A percentile compares a stretch with the other conserved stretches of the same genome.
Evolutionary conservation across 116 monocot genomes (phyloP).

Genomic region (Trichopus zeylanicus): DNA sequence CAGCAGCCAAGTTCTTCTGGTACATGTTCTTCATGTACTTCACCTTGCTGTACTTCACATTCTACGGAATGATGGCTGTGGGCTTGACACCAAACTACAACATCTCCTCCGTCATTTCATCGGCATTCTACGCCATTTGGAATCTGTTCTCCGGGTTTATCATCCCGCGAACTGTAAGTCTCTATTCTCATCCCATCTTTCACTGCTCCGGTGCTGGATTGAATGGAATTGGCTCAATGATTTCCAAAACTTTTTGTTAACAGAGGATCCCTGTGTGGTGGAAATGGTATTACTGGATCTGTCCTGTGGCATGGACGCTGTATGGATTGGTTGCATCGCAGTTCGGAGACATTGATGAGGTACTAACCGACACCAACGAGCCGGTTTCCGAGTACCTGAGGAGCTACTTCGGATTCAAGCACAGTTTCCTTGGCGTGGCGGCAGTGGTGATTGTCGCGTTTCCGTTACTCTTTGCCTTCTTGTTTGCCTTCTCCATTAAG

Average conservation of each 20-base stretch:
- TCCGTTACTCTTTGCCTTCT: neutral
- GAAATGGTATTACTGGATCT: constrained; percentile 50
- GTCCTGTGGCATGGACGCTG: constrained; percentile 39
- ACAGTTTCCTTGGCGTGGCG: constrained; percentile 1
- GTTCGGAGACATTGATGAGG: constrained; percentile 25
- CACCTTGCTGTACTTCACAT: constrained; percentile 68
- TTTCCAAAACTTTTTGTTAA: neutral
- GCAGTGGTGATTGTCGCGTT: constrained; percentile 3
- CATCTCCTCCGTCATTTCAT: constrained; percentile 40
- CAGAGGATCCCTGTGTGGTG: constrained; percentile 46
- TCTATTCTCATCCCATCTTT: neutral
- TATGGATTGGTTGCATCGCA: constrained; percentile 46
- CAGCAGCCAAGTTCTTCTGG: constrained; percentile 61
- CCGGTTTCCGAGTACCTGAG: constrained; percentile 13
- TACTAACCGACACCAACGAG: neutral
- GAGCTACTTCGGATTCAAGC: constrained; percentile 10
- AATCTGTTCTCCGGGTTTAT: constrained; percentile 58
- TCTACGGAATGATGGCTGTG: constrained; percentile 61
- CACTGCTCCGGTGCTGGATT: neutral
- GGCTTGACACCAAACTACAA: constrained; percentile 54
- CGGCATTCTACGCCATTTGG: constrained; percentile 50
- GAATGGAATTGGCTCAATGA: neutral
- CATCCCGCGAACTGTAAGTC: constrained; percentile 46
- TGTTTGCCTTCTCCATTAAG: constrained; percentile 11
- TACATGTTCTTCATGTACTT: constrained; percentile 72